These are phyloP conservation scores for Brassica rapa DNA, from an alignment of 345 rosid genomes.

Conservation along the genomic window DNA sequence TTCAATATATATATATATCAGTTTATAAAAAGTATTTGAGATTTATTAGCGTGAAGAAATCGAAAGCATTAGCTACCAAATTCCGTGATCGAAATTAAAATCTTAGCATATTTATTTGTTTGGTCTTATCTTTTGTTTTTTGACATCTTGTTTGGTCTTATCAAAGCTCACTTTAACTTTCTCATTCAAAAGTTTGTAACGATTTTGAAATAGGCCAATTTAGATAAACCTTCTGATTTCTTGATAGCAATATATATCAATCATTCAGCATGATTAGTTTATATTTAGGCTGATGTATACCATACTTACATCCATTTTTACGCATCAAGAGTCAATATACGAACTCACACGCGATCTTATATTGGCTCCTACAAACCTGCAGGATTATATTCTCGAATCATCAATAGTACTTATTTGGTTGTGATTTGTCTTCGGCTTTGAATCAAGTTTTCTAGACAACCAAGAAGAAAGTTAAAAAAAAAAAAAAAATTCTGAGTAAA, in stretches of 20 bases:
- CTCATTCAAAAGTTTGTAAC: neutral
- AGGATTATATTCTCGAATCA: neutral
- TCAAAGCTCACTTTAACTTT: conserved; percentile 15
- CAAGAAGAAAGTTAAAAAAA: neutral
- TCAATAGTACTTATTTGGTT: no score
- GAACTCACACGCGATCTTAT: neutral
- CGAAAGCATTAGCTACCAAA: conserved; percentile 17
- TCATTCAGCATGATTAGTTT: conserved; percentile 7
- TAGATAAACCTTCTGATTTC: neutral
- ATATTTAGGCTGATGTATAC: neutral
- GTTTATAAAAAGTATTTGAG: neutral
- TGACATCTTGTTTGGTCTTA: conserved; percentile 6
- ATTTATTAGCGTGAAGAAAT: conserved; percentile 22
- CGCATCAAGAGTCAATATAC: conserved; percentile 4
- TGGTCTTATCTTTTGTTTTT: neutral
- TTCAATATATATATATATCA: neutral
- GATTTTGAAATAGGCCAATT: conserved; percentile 1
- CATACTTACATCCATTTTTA: neutral
- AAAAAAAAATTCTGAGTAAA: neutral
- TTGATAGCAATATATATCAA: conserved; percentile 2
- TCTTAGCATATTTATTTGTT: neutral
- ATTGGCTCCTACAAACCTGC: neutral
- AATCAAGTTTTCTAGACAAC: no score
- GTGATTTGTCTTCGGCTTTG: no score
- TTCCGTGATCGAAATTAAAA: conserved; percentile 18